Evolutionary conservation across 139 green algal genomes (phyloP).

Genomic region (Chlamydomonas incerta): DNA sequence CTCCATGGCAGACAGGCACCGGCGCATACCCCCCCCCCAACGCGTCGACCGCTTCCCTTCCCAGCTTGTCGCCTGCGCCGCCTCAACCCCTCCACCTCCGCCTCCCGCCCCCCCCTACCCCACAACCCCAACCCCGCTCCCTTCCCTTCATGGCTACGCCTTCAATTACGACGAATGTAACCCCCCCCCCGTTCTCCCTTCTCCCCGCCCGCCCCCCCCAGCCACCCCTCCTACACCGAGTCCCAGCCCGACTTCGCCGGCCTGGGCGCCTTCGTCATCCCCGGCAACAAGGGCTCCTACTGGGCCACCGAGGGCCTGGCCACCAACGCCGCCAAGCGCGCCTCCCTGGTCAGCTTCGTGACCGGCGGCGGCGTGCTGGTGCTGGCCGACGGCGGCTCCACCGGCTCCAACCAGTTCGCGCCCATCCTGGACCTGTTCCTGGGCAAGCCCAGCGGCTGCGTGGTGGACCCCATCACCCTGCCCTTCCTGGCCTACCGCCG

Average conservation of each 20-base stretch:
- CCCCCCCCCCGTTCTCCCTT: not conserved
- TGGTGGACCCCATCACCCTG: not conserved
- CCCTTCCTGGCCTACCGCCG: not conserved
- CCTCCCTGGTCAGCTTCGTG: not conserved
- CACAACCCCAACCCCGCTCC: too few species aligned
- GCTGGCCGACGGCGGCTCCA: not conserved
- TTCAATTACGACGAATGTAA: not conserved
- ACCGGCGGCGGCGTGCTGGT: conserved; percentile 1
- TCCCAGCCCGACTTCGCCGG: not conserved
- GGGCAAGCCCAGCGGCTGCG: not conserved
- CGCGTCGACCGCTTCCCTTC: too few species aligned
- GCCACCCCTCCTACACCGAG: not conserved
- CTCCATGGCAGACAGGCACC: too few species aligned
- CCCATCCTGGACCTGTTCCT: not conserved
- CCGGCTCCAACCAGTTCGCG: not conserved
- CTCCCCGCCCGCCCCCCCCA: not conserved
- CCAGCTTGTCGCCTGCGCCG: too few species aligned
- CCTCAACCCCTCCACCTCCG: too few species aligned
- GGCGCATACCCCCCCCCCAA: too few species aligned
- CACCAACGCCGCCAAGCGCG: not conserved
- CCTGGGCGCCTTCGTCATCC: not conserved
- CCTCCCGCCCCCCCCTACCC: too few species aligned
- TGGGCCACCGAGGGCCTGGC: conserved; percentile 3
- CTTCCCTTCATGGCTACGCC: too few species aligned
- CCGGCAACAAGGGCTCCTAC: conserved; percentile 27